These are phyloP conservation scores for Rhizopogon roseolus DNA, from an alignment of 768 basidiomycete species.

Conservation along the genomic window DNA sequence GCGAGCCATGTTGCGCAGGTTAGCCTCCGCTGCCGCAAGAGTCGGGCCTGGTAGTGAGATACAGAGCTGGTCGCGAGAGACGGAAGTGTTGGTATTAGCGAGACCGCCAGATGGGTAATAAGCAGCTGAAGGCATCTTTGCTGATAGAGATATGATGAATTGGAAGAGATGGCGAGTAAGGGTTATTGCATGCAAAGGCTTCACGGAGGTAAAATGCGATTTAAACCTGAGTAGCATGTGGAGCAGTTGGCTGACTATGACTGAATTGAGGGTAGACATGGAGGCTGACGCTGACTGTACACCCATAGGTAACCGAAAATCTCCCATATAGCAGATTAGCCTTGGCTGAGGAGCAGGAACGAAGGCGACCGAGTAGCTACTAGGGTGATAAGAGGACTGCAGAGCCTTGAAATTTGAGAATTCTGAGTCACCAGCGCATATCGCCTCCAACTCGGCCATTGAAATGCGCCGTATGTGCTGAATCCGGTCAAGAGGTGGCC, in stretches of 20 bases:
- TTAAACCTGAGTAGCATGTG: background rate
- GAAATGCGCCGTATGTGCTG: too few relatives aligned
- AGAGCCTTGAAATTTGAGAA: too few relatives aligned
- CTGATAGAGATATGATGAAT: background rate
- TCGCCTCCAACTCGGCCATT: too few relatives aligned
- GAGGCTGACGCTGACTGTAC: background rate
- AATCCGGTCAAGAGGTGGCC: too few relatives aligned
- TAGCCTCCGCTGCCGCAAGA: conserved; percentile 14
- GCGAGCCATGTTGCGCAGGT: conserved; percentile 1
- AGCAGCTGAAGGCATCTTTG: background rate
- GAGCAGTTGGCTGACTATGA: background rate
- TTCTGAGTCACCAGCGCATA: too few relatives aligned
- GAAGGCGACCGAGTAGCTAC: too few relatives aligned
- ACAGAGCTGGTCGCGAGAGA: conserved; percentile 12
- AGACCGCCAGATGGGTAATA: conserved; percentile 12
- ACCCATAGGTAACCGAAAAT: too few relatives aligned
- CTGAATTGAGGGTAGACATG: background rate
- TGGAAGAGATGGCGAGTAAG: background rate
- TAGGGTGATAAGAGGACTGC: too few relatives aligned
- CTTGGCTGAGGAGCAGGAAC: too few relatives aligned
- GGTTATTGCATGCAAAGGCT: background rate
- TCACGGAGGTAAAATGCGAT: background rate
- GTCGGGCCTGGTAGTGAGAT: conserved; percentile 19
- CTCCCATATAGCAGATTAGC: too few relatives aligned
- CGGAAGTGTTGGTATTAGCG: conserved; percentile 3